These are phyloP conservation scores for Malassezia caprae DNA, from an alignment of 1,284 basidiomycete genomes.

Conservation along the genomic window DNA sequence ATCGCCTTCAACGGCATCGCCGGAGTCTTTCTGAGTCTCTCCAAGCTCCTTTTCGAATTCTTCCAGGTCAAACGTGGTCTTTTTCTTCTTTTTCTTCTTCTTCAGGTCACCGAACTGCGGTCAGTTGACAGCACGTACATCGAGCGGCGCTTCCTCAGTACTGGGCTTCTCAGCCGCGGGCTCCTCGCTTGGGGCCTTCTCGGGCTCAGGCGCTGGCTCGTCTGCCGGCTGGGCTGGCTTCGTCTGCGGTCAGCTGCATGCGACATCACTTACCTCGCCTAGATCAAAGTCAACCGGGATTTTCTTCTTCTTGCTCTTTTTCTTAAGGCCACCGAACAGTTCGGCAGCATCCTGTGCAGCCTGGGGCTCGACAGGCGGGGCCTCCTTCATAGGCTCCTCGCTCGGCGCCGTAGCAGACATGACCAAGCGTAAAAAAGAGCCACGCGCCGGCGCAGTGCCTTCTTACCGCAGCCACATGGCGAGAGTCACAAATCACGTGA, in stretches of 20 bases:
- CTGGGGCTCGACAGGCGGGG: conserved; percentile 6
- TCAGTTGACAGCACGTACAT: conserved; percentile 29
- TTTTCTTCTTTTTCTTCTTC: conserved; percentile 52
- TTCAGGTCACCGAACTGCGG: conserved; percentile 53
- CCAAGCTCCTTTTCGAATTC: conserved; percentile 48
- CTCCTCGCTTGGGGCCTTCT: conserved; percentile 23
- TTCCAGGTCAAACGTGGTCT: conserved; percentile 48
- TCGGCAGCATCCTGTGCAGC: conserved; percentile 60
- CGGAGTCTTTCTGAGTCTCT: conserved; percentile 54
- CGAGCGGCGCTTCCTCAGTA: conserved; percentile 25
- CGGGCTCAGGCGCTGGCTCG: conserved; percentile 20
- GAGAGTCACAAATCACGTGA: conserved; percentile 6
- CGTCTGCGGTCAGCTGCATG: background rate
- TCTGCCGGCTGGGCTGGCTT: conserved; percentile 1
- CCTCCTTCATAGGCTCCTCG: conserved; percentile 16
- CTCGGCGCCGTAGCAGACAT: conserved; percentile 17
- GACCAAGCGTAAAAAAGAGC: conserved; percentile 5
- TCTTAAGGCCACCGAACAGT: conserved; percentile 78
- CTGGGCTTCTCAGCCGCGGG: conserved; percentile 9
- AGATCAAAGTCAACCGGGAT: conserved; percentile 68
- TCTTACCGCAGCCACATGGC: conserved; percentile 28
- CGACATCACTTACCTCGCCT: conserved; percentile 40
- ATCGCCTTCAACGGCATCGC: conserved; percentile 49
- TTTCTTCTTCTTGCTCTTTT: conserved; percentile 79
- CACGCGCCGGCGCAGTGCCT: conserved; percentile 18